Conservation (phyloP, 192 early-diverging fungal genomes). For the Endogone sp. region DNA sequence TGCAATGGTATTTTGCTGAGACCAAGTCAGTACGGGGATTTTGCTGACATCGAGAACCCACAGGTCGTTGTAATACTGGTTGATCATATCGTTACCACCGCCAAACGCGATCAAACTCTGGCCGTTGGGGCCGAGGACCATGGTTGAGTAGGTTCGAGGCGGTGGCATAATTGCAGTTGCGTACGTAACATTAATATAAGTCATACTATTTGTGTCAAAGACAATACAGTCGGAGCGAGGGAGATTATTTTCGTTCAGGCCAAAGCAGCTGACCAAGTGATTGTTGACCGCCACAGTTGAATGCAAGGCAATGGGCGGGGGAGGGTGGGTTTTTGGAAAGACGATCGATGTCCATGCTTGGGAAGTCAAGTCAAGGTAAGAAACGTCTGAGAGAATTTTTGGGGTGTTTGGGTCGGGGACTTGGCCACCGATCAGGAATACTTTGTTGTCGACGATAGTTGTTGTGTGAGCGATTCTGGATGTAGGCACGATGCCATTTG, state of each 20-base stretch:
- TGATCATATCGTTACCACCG: slow-evolving; percentile 1
- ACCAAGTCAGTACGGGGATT: background rate
- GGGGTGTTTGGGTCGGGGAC: background rate
- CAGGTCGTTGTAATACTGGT: background rate
- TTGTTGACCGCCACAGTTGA: slow-evolving; percentile 1
- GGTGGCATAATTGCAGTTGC: background rate
- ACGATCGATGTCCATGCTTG: background rate
- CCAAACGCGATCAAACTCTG: background rate
- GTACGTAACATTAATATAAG: background rate
- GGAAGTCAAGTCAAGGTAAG: background rate
- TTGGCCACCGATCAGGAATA: background rate
- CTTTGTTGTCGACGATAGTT: background rate
- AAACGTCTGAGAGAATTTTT: background rate
- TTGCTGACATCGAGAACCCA: slow-evolving; percentile 10
- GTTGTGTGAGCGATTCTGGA: background rate
- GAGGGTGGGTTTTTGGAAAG: background rate
- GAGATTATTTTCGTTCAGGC: background rate
- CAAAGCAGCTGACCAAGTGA: slow-evolving; percentile 12
- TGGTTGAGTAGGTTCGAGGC: slow-evolving; percentile 2
- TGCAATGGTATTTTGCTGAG: background rate
- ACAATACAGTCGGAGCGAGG: background rate
- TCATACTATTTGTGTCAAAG: background rate
- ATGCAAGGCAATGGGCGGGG: background rate
- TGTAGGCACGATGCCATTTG: background rate
- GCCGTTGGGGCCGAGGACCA: background rate